phyloP scores from a whole-genome alignment of 495 filamentous ascomycete species.

The Penicillium paradoxum region DNA sequence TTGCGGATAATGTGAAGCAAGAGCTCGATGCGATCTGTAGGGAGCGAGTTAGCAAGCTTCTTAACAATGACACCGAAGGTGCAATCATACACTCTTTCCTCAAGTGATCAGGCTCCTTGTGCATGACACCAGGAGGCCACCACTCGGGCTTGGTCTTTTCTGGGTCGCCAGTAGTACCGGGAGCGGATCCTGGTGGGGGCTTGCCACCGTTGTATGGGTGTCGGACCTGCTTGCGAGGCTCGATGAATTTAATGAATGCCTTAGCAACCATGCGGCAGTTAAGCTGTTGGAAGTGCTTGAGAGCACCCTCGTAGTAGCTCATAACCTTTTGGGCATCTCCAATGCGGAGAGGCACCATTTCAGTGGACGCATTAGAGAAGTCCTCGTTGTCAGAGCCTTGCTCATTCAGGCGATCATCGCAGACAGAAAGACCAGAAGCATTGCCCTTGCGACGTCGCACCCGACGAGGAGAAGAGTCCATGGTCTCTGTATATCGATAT shows the following conservation, averaged over 20 bases:
- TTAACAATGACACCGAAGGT: background rate
- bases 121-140: conserved; percentile 67
- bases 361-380: conserved; percentile 19
- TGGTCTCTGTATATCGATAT: conserved; percentile 5
- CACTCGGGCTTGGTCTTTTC: conserved; percentile 65
- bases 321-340: conserved; percentile 36
- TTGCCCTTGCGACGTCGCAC: conserved; percentile 33
- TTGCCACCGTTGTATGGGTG: conserved; percentile 60
- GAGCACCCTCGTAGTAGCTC: conserved; percentile 40
- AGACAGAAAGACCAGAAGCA: conserved; percentile 12
- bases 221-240: conserved; percentile 74
- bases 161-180: conserved; percentile 39
- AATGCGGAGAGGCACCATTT: conserved; percentile 36
- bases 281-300: conserved; percentile 67
- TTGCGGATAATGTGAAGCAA: conserved; percentile 45
- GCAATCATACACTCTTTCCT: conserved; percentile 61
- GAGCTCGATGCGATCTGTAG: conserved; percentile 36
- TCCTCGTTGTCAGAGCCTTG: conserved; percentile 27
- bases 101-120: conserved; percentile 84
- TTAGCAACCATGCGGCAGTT: conserved; percentile 66
- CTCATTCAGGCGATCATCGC: conserved; percentile 20
- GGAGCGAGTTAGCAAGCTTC: background rate
- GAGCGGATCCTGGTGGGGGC: conserved; percentile 30
- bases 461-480: conserved; percentile 27
- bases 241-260: conserved; percentile 74